Conservation (phyloP, 352 stramenopile genomes). For the Aphanomyces astaci region DNA sequence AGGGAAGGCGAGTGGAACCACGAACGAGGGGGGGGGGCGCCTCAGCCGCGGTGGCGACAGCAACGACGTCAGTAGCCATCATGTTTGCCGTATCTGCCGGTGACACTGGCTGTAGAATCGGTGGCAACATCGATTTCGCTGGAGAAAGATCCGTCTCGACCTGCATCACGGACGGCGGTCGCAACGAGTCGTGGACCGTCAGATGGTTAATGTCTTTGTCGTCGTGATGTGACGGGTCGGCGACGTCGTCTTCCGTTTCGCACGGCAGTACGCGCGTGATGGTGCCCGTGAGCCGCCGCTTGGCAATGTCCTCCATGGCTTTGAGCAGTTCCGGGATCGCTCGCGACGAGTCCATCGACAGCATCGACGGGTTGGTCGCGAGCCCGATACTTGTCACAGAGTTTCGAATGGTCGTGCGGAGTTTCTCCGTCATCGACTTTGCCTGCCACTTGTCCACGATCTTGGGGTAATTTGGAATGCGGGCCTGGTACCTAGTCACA, state of each 20-base stretch:
- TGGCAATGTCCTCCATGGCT: not conserved
- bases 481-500: not conserved
- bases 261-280: not conserved
- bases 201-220: not conserved
- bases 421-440: not conserved
- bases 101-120: too few species aligned
- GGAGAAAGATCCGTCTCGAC: too few species aligned
- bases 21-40: too few species aligned
- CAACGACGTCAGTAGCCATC: too few species aligned
- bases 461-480: not conserved
- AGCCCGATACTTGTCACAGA: not conserved
- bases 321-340: not conserved
- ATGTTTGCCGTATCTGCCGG: too few species aligned
- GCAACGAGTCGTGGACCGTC: not conserved
- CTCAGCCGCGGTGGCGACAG: too few species aligned
- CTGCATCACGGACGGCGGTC: too few species aligned
- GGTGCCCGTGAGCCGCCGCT: not conserved
- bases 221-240: slow-evolving; percentile 35
- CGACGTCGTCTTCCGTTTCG: not conserved
- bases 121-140: too few species aligned
- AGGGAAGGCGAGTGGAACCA: too few species aligned
- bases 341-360: not conserved
- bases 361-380: not conserved
- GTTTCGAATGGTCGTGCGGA: not conserved
- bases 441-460: not conserved